Evolutionary conservation across 2,329 filamentous ascomycete species (phyloP).

Genomic region (Hypoxylon sp.): DNA sequence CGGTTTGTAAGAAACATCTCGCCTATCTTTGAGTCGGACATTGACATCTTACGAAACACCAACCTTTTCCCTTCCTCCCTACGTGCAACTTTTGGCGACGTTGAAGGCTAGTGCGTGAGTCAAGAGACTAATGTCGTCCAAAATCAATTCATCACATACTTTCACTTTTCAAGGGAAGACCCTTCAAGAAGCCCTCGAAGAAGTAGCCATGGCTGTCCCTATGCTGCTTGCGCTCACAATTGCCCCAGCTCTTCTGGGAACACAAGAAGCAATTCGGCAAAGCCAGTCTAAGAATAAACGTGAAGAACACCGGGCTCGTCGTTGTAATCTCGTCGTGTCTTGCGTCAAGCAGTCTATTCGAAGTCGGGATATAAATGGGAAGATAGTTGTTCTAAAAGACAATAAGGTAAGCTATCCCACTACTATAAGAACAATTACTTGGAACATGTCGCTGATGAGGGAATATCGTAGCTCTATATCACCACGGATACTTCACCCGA

Average conservation of each 20-base stretch:
- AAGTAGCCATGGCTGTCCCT: constrained; percentile 58
- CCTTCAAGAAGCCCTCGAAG: constrained; percentile 46
- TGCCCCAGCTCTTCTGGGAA: constrained; percentile 62
- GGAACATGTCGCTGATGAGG: constrained; percentile 11
- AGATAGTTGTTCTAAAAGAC: constrained; percentile 61
- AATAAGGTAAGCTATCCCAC: constrained; percentile 55
- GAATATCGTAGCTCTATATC: constrained; percentile 59
- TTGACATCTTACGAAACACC: constrained; percentile 23
- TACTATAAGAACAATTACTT: neutral
- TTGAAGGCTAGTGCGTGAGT: constrained; percentile 1
- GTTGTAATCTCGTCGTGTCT: constrained; percentile 63
- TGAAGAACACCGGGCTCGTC: constrained; percentile 65
- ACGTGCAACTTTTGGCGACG: constrained; percentile 10
- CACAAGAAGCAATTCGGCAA: constrained; percentile 65
- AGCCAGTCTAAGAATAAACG: constrained; percentile 63
- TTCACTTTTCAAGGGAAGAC: constrained; percentile 47
- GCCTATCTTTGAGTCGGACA: constrained; percentile 7
- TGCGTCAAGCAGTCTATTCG: constrained; percentile 61
- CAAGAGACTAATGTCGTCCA: constrained; percentile 44
- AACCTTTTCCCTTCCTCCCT: constrained; percentile 10
- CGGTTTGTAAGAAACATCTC: constrained; percentile 29
- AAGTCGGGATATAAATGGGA: constrained; percentile 61
- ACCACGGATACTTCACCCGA: constrained; percentile 57
- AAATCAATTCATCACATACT: constrained; percentile 42
- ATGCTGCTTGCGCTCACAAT: constrained; percentile 60